Percentiles rank a stretch among this genome's conserved stretches.
Conservation (phyloP, 768 basidiomycete genomes). For the Kwoniella mangroviensis region DNA sequence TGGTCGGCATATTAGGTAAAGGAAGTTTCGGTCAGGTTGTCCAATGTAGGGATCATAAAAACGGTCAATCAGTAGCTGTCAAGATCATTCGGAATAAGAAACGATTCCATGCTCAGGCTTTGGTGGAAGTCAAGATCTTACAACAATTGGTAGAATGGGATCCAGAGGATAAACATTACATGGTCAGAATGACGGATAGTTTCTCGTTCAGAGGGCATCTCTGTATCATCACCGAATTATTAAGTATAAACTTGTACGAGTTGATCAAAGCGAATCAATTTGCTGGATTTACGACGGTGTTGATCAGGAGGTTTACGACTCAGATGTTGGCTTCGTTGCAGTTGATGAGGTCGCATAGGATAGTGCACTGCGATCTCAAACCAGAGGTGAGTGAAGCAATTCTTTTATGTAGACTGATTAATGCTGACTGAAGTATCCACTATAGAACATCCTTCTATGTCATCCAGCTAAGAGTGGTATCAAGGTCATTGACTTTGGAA, state of each 20-base stretch:
- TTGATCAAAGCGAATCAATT: conserved; percentile 99
- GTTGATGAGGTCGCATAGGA: conserved; percentile 93
- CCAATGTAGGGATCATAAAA: conserved; percentile 91
- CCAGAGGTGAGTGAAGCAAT: conserved; percentile 74
- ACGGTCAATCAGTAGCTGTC: conserved; percentile 94
- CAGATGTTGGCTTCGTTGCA: conserved; percentile 92
- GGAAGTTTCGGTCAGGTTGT: conserved; percentile 98
- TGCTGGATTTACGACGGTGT: conserved; percentile 91
- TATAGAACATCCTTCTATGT: conserved; percentile 86
- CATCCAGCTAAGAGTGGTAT: conserved; percentile 96
- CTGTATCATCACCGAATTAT: conserved; percentile 95
- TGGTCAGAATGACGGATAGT: conserved; percentile 97
- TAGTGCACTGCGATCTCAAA: conserved; percentile 98
- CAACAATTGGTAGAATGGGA: conserved; percentile 99
- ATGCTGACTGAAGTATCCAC: not conserved
- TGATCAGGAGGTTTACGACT: conserved; percentile 93
- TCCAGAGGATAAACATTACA: conserved; percentile 92
- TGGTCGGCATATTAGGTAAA: conserved; percentile 90
- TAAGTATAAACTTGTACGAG: conserved; percentile 98
- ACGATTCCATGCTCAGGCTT: conserved; percentile 94
- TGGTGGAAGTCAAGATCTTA: conserved; percentile 98
- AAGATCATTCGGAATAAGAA: conserved; percentile 99
- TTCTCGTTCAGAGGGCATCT: conserved; percentile 98
- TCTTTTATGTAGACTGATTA: not conserved
- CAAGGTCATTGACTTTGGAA: conserved; percentile 98